Evolutionary conservation across 2,329 filamentous ascomycete genomes (phyloP), one percentile per base, ranked within the genome.

Genomic region (Verticillium longisporum): DNA sequence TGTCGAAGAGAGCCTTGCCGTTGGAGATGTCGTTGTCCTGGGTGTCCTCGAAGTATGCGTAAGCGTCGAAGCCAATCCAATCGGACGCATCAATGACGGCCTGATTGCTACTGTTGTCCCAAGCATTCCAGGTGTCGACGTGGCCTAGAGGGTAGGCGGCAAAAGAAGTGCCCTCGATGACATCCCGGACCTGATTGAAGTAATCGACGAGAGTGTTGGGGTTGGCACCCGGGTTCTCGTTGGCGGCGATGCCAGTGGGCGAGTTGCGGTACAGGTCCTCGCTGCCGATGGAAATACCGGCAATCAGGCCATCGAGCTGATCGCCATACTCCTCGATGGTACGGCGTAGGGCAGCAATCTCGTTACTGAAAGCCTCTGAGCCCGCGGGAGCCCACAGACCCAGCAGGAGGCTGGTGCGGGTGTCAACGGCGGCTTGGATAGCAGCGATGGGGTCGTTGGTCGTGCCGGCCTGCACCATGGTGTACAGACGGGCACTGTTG

Each of bases 91-190:
- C 79, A 62, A 91, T 86, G 62, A 96, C 86, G 53, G 81, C 85
- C 57, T 76, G 75, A 82, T 94, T 96, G 70, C 87, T 84, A 58
- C 76, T 74, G 74, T 96, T 92, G 71, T 86, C 85, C 81, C 86
- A 93, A 59, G 85, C 85, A 38, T 88, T 92, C 91, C 91, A 96
- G 58, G 92, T 96, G 72, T 96, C 92, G 71, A 96, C 92, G 75
- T 96, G 92, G 59, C 92, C 92, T 63, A 96, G 79, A 18, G 84
- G 79, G 55, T 79, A 82, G 31, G 76, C 75, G 41, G 81, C 76
- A 31, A 90, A 77, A 57, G 77, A 71, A 14, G 90, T 92, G 62
- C 83, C 84, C 33, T 82, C 70, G 69, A 96, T 84, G 63, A 84
- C 79, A 33, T 78, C 73, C 64, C 87, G 85, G 62, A 90, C 86